Evolutionary conservation across 768 basidiomycete species (phyloP).

Genomic region (Kwoniella dejecticola): DNA sequence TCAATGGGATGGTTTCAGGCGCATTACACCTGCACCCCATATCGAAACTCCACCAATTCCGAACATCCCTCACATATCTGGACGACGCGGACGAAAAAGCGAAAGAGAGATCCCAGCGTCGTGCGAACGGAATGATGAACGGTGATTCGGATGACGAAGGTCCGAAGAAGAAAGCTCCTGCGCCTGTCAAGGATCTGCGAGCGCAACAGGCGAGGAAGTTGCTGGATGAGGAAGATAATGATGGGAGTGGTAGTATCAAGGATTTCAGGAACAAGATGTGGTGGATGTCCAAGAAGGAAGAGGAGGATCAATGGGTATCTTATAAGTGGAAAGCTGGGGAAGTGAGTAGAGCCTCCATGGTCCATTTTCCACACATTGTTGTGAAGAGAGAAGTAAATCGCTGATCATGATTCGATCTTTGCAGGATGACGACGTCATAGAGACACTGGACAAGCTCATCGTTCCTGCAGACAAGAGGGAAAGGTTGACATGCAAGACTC

Average conservation of each 20-base stretch:
- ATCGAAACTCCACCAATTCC: conserved; percentile 49
- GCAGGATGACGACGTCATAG: conserved; percentile 31
- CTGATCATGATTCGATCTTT: neutral
- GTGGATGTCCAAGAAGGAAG: conserved; percentile 32
- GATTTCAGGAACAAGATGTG: conserved; percentile 51
- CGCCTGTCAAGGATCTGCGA: conserved; percentile 7
- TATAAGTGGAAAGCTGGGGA: conserved; percentile 40
- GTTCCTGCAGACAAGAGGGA: conserved; percentile 37
- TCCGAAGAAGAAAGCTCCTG: conserved; percentile 22
- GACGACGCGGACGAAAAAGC: conserved; percentile 47
- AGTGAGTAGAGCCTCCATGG: too few species aligned
- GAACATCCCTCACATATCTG: conserved; percentile 53
- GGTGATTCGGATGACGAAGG: conserved; percentile 39
- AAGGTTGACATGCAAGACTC: conserved; percentile 39
- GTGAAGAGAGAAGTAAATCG: neutral
- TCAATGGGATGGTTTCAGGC: conserved; percentile 28
- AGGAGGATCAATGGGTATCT: conserved; percentile 42
- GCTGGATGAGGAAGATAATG: conserved; percentile 40
- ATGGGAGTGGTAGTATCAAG: conserved; percentile 45
- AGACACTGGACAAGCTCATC: conserved; percentile 34
- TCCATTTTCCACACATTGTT: neutral
- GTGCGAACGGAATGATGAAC: conserved; percentile 13
- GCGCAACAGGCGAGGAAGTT: conserved; percentile 7
- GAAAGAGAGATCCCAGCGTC: conserved; percentile 18
- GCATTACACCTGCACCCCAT: conserved; percentile 56